A percentile compares a stretch with the other conserved stretches of the same genome.
Evolutionary conservation across 257 asterid species (phyloP).

Genomic region (Ocimum tenuiflorum): DNA sequence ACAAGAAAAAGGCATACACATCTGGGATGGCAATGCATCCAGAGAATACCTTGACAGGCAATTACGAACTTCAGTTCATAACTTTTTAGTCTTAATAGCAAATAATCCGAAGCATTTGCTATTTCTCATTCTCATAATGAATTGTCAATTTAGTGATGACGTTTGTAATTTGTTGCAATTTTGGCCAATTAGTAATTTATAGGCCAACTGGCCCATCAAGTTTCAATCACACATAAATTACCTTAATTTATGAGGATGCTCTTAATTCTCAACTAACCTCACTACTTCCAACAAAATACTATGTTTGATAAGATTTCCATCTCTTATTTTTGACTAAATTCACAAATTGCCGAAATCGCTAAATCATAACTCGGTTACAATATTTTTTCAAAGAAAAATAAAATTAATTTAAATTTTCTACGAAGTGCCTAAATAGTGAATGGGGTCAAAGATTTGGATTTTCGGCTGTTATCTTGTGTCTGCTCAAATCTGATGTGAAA

Average conservation of each 20-base stretch:
- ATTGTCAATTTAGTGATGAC: neutral
- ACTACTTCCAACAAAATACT: too few relatives aligned
- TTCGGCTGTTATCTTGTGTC: neutral
- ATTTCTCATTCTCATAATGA: neutral
- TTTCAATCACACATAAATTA: neutral
- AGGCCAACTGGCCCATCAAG: neutral
- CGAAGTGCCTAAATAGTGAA: neutral
- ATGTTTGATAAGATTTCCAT: neutral
- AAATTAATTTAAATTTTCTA: too few relatives aligned
- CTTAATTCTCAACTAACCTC: too few relatives aligned
- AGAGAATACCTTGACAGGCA: slow-evolving; percentile 70
- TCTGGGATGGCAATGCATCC: slow-evolving; percentile 84
- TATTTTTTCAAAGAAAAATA: neutral
- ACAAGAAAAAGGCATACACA: slow-evolving; percentile 58
- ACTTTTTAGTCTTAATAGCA: neutral
- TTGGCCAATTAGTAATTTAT: neutral
- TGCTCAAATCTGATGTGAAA: slow-evolving; percentile 18
- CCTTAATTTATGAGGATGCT: neutral
- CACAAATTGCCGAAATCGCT: neutral
- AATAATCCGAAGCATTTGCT: neutral
- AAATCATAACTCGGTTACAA: neutral
- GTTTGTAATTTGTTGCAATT: neutral
- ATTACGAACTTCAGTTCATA: slow-evolving; percentile 6
- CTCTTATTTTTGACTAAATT: neutral
- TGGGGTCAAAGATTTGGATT: neutral